Evolutionary conservation across 2,329 filamentous ascomycete species (phyloP), one percentile per base, ranked within the genome.

Genomic region (Sporothrix sp.): DNA sequence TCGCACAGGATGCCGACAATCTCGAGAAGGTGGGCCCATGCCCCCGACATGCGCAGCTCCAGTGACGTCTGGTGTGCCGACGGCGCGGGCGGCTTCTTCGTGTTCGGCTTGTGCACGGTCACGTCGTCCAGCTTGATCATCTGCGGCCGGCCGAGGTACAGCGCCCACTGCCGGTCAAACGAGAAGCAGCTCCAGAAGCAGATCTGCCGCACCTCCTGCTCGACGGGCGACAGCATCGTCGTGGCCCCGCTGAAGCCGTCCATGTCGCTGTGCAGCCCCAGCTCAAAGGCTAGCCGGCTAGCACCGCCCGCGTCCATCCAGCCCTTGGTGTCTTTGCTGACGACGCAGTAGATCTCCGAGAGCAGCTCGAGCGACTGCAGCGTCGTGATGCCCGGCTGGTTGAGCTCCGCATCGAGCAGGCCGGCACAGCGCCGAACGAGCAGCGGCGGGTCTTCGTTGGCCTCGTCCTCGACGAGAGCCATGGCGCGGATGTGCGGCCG

Each of bases 81-180:
- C 13, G 3, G 11, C 11, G n/a, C 14, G 23, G 25, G 35, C 28
- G 40, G 28, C 11, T 18, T 14, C 11, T 18, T 14, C 7, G 39
- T 42, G n/a, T 37, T 38, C 9, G 45, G 51, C 18, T 43, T 43
- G 9, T 32, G 23, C 3, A 49, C 32, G 4, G 38, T 44, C 1
- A 52, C 46, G 4, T 52, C 51, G 20, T 49, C 51, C 3, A 45
- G 25, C 20, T 44, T 44, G 13, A 51, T 39, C 25, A 51, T 48
- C 16, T 48, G 44, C 7, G 48, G 48, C 14, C 39, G 33, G 21
- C 52, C 48, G 3, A 48, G 28, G 16, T 54, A 49, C 6, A 54
- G 38, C 2, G 52, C 45, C 52, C 52, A 54, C 18, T 51, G 48
- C 27, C 49, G 45, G 48, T 54, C 49, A 21, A 54, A 42, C 11